Percentiles rank a stretch among this genome's conserved stretches.
phyloP scores from a whole-genome alignment of 768 basidiomycete species.

The Boletus eberwhitei region DNA sequence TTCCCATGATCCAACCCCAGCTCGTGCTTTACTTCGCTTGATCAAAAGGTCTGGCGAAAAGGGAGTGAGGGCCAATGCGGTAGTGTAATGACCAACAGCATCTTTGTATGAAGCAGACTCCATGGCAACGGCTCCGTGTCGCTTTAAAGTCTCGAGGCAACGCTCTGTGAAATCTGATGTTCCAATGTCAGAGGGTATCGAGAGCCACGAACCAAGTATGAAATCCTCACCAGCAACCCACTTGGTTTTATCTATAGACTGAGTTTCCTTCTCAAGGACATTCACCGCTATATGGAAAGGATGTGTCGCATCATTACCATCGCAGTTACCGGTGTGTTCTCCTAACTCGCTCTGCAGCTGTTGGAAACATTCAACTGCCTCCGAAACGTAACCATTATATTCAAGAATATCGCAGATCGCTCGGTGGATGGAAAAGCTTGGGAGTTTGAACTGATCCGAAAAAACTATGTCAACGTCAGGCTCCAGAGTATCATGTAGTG shows the following conservation, averaged over 20 bases:
- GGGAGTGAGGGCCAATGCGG: neutral
- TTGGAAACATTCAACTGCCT: neutral
- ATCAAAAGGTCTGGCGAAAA: neutral
- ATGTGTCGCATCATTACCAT: neutral
- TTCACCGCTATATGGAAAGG: neutral
- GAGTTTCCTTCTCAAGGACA: neutral
- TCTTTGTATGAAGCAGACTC: neutral
- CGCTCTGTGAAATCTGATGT: neutral
- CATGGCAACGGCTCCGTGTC: neutral
- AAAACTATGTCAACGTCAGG: neutral
- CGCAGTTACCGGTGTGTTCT: neutral
- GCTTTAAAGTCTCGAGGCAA: neutral
- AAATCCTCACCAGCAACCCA: neutral
- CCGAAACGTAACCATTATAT: neutral
- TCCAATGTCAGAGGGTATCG: neutral
- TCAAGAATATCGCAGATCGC: conserved; percentile 8
- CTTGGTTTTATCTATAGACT: neutral
- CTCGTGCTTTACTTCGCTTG: neutral
- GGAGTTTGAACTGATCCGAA: neutral
- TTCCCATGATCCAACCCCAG: neutral
- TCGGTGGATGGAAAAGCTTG: neutral
- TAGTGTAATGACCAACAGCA: neutral
- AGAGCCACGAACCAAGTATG: too few species aligned
- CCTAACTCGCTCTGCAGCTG: neutral
- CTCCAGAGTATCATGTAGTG: neutral